A percentile compares a stretch with the other conserved stretches of the same genome.
These are phyloP conservation scores for Aurinia saxatilis DNA, from an alignment of 345 rosid species.

Conservation along the genomic window DNA sequence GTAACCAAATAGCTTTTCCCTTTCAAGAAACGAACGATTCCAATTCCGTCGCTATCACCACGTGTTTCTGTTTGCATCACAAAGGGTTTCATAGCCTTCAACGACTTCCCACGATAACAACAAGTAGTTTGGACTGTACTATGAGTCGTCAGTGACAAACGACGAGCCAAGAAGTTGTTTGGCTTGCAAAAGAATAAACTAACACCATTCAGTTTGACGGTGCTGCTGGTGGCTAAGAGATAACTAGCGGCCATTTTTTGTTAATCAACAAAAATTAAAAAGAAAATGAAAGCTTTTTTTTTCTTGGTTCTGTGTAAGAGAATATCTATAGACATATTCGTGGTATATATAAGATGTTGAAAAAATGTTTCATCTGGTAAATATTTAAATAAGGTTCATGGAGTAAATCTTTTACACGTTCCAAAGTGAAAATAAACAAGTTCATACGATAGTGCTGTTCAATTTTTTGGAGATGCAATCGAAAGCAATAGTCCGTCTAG, in stretches of 20 bases:
- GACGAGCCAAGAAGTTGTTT: not conserved
- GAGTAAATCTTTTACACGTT: too few relatives aligned
- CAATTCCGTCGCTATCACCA: not conserved
- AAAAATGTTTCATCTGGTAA: too few relatives aligned
- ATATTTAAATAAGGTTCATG: too few relatives aligned
- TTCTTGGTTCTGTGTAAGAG: too few relatives aligned
- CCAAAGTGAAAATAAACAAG: too few relatives aligned
- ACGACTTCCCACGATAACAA: not conserved
- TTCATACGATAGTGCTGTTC: too few relatives aligned
- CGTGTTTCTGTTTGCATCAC: not conserved
- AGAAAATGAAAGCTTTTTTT: not conserved
- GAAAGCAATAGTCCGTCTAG: too few relatives aligned
- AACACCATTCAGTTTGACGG: not conserved
- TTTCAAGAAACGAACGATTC: constrained; percentile 15
- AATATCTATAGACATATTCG: too few relatives aligned
- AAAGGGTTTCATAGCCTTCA: not conserved
- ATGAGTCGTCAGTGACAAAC: not conserved
- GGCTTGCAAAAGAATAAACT: not conserved
- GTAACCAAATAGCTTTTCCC: constrained; percentile 33
- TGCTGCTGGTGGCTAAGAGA: not conserved
- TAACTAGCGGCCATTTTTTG: constrained; percentile 1
- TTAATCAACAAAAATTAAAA: not conserved
- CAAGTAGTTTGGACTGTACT: too few relatives aligned
- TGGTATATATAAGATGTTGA: too few relatives aligned
- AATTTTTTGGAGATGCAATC: too few relatives aligned